These are phyloP conservation scores for Aspergillus sparsus DNA, from an alignment of 495 filamentous ascomycete genomes.

Conservation along the genomic window DNA sequence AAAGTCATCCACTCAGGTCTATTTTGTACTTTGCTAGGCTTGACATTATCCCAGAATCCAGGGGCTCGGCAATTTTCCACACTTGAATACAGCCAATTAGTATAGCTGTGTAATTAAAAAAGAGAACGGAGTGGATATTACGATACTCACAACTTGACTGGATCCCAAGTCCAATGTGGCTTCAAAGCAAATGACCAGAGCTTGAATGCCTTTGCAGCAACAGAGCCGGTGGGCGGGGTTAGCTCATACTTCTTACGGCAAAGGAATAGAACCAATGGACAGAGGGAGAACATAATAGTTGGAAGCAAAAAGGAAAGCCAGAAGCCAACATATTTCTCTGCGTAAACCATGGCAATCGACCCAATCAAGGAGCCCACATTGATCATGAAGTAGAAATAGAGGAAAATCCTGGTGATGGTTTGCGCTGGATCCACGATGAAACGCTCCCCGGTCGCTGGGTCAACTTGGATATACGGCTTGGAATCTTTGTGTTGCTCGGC, in stretches of 20 bases:
- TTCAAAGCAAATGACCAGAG: constrained; percentile 58
- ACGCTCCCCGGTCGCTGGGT: constrained; percentile 55
- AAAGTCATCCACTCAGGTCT: constrained; percentile 66
- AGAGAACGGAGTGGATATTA: not conserved
- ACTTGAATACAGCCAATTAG: constrained; percentile 10
- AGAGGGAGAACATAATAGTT: constrained; percentile 58
- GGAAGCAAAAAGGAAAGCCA: constrained; percentile 69
- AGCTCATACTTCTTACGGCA: constrained; percentile 61
- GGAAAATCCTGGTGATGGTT: constrained; percentile 48
- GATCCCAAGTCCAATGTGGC: constrained; percentile 61
- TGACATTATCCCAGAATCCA: constrained; percentile 63
- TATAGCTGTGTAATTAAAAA: constrained; percentile 22
- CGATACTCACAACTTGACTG: constrained; percentile 38
- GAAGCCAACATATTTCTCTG: constrained; percentile 75
- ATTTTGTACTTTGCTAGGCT: constrained; percentile 58
- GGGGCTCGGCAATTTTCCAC: constrained; percentile 53
- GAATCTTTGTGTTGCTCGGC: constrained; percentile 50
- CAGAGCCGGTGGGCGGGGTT: constrained; percentile 63
- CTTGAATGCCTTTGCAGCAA: constrained; percentile 57
- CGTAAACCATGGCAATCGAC: constrained; percentile 60
- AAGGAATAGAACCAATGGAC: constrained; percentile 59
- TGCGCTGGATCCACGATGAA: constrained; percentile 68
- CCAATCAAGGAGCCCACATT: constrained; percentile 56
- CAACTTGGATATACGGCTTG: constrained; percentile 41
- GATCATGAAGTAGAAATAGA: constrained; percentile 54